phyloP scores from a whole-genome alignment of 768 basidiomycete species.

The Leccinum broughii region DNA sequence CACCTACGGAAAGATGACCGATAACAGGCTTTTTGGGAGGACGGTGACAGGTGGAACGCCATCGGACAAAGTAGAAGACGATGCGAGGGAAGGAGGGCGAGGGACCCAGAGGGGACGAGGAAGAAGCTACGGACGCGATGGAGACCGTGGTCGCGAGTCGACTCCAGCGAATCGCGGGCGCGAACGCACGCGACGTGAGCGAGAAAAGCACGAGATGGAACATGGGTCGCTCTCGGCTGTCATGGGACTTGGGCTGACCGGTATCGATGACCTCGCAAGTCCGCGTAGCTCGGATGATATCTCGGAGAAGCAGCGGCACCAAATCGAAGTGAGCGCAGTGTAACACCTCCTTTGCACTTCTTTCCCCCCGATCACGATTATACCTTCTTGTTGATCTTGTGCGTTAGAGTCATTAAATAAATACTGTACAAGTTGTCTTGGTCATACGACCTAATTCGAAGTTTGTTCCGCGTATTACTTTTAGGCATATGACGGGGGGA shows the following conservation, averaged over 20 bases:
- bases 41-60: not conserved
- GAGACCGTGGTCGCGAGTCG: conserved; percentile 2
- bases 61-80: not conserved
- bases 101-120: conserved; percentile 6
- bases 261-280: conserved; percentile 21
- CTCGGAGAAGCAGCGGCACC: conserved; percentile 11
- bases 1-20: conserved; percentile 46
- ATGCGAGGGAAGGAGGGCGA: conserved; percentile 3
- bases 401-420: not conserved
- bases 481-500: too few species aligned
- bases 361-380: not conserved
- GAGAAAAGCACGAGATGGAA: conserved; percentile 11
- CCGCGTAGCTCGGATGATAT: conserved; percentile 15
- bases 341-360: not conserved
- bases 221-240: conserved; percentile 26
- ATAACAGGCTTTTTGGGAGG: not conserved
- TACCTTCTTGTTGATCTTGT: not conserved
- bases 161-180: conserved; percentile 10
- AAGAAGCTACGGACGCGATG: not conserved
- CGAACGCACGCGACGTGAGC: conserved; percentile 6
- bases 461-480: not conserved
- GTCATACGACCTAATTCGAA: not conserved
- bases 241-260: conserved; percentile 29
- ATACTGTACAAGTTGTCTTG: not conserved
- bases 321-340: not conserved